Conservation (phyloP, 2,329 filamentous ascomycete species). For the Colletotrichum endophyticum region DNA sequence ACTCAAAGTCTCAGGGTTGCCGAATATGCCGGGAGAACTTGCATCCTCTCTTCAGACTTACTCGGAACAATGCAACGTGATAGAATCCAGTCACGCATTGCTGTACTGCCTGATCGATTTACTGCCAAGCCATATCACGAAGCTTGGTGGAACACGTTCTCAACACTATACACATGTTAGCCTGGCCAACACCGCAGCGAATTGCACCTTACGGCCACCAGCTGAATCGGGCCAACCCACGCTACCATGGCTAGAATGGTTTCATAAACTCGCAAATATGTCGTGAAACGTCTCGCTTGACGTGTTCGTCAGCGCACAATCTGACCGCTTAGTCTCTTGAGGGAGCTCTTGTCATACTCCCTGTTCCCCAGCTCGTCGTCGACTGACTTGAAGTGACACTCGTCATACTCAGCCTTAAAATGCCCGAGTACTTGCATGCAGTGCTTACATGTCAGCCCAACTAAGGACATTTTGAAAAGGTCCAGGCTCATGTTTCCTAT, state of each 20-base stretch:
- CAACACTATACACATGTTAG: neutral
- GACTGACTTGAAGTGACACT: neutral
- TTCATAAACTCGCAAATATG: neutral
- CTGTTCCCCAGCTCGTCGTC: neutral
- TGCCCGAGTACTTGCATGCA: neutral
- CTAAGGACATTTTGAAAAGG: neutral
- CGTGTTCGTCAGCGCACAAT: neutral
- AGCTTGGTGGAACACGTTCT: neutral
- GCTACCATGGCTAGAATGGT: neutral
- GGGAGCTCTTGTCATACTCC: neutral
- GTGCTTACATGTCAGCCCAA: neutral
- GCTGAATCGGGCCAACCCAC: neutral
- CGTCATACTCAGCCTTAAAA: neutral
- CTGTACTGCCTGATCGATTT: neutral
- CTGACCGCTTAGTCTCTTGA: neutral
- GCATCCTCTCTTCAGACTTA: neutral
- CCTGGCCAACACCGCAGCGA: neutral
- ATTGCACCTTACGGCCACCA: neutral
- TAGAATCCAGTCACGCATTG: neutral
- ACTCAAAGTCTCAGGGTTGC: neutral
- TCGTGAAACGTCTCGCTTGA: neutral
- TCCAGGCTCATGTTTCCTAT: neutral
- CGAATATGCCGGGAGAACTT: neutral
- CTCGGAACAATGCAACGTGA: neutral
- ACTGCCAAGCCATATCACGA: neutral